Evolutionary conservation across 768 basidiomycete species (phyloP), one percentile per base, ranked within the genome.

Genomic region (Tubosaeta sp.): DNA sequence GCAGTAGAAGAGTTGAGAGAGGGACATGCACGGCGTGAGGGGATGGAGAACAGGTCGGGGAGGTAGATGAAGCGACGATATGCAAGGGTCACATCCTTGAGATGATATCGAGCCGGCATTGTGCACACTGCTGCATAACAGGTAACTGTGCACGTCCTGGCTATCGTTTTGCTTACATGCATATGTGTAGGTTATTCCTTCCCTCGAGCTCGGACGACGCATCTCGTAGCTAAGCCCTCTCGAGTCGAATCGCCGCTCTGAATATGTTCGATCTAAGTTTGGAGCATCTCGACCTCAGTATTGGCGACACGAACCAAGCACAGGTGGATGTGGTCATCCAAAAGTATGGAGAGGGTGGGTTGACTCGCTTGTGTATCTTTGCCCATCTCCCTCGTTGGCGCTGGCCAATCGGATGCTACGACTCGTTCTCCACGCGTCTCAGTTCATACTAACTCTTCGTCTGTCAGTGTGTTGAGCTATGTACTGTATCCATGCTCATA

Each of bases 191-290:
- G 50, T 61, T 97, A 4, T 97, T 93, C 70, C 79, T 84, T 48
- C 90, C 88, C 2, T 76, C 83, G 2, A 80, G 81, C 19, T 75
- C 80, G n/a, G 81, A 84, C 48, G 95, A 99, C 61, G 75, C 80
- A 0, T 85, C 85, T 1, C 95, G 97, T 64, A 93, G 98, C 64
- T 90, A 91, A 61, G 88, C 91, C 0, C 74, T 99, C 4, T 83
- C 93, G 0, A 88, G 84, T 62, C 83, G 94, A 6, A 85, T 97
- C 14, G 91, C 92, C 12, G 95, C 94, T 1, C 75, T 99, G 42
- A 94, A 95, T 58, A 81, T 94, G 77, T 76, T 98, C 1, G 95
- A 97, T 66, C 75, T 99, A 1, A 79, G 84, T 2, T 73, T 98
- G 10, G 86, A 88, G 35, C 94, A 97, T 71, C 81, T 99, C 1